Evolutionary conservation across 2,329 filamentous ascomycete genomes (phyloP).

Genomic region (Akanthomyces dipterigenus): DNA sequence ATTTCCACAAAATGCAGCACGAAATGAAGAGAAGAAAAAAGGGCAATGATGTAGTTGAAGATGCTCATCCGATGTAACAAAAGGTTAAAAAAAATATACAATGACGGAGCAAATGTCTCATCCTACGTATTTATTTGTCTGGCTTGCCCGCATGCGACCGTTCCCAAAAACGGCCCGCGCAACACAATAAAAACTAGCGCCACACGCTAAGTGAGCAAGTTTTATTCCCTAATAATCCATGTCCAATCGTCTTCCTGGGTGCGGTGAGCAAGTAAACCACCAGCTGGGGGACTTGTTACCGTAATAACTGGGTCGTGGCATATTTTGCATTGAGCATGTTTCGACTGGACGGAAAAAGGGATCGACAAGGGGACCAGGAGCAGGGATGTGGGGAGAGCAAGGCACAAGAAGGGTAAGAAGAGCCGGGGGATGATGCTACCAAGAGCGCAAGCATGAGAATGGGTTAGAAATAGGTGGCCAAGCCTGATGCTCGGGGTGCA

Average conservation of each 20-base stretch:
- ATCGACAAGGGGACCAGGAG: neutral
- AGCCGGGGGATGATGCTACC: too few species aligned
- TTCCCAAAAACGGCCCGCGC: neutral
- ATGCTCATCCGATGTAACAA: neutral
- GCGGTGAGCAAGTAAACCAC: neutral
- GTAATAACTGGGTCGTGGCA: neutral
- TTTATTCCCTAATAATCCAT: neutral
- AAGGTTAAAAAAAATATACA: neutral
- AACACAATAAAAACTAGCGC: neutral
- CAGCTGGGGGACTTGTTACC: too few species aligned
- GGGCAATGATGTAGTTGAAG: too few species aligned
- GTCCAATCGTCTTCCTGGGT: neutral
- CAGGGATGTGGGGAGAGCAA: too few species aligned
- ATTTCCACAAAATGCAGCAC: too few species aligned
- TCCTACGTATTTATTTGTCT: neutral
- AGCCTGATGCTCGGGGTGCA: too few species aligned
- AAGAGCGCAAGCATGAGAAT: too few species aligned
- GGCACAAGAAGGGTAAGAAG: too few species aligned
- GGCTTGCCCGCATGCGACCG: slow-evolving; percentile 1
- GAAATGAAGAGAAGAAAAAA: neutral
- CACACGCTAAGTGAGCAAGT: slow-evolving; percentile 7
- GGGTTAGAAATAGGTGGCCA: too few species aligned
- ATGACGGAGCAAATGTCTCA: slow-evolving; percentile 1
- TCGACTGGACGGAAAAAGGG: neutral
- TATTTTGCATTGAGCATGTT: slow-evolving; percentile 5